Conservation (phyloP, 2,329 filamentous ascomycete genomes). For the Blastomyces silverae region DNA sequence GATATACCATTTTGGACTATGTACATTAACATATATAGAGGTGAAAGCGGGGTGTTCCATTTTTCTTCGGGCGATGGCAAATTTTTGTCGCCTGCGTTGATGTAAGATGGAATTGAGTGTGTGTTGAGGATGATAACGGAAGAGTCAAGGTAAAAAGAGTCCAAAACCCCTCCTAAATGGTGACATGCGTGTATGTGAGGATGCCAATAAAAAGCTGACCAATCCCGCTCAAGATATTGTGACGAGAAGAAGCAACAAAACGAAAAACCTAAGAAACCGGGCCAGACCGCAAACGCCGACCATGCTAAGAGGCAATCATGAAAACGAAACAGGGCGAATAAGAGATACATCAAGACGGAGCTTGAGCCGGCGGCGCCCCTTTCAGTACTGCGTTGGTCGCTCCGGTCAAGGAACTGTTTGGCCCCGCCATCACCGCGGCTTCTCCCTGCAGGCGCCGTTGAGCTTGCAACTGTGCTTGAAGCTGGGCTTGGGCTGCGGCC, state of each 20-base stretch:
- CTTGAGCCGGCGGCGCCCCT: constrained; percentile 27
- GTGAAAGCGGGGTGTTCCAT: constrained; percentile 7
- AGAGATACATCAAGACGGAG: constrained; percentile 26
- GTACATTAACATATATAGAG: constrained; percentile 18
- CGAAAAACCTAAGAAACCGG: constrained; percentile 20
- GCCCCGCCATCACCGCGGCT: constrained; percentile 28
- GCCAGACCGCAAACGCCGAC: constrained; percentile 28
- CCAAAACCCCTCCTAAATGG: neutral
- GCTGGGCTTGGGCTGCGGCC: constrained; percentile 39
- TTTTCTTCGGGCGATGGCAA: constrained; percentile 8
- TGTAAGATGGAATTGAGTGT: constrained; percentile 3
- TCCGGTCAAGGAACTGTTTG: constrained; percentile 24
- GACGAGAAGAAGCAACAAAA: neutral
- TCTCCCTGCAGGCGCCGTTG: constrained; percentile 33
- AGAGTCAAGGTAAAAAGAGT: constrained; percentile 11
- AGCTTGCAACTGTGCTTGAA: constrained; percentile 37
- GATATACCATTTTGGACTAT: constrained; percentile 19
- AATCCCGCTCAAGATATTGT: constrained; percentile 2
- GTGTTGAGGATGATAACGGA: constrained; percentile 5
- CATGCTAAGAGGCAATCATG: constrained; percentile 26
- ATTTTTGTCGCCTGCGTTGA: constrained; percentile 4
- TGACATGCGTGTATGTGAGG: neutral
- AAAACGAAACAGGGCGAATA: constrained; percentile 13
- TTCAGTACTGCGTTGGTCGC: constrained; percentile 21
- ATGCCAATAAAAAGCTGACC: constrained; percentile 5